Evolutionary conservation across 495 filamentous ascomycete species (phyloP), one percentile per base, ranked within the genome.

Genomic region (Neurospora sp.): DNA sequence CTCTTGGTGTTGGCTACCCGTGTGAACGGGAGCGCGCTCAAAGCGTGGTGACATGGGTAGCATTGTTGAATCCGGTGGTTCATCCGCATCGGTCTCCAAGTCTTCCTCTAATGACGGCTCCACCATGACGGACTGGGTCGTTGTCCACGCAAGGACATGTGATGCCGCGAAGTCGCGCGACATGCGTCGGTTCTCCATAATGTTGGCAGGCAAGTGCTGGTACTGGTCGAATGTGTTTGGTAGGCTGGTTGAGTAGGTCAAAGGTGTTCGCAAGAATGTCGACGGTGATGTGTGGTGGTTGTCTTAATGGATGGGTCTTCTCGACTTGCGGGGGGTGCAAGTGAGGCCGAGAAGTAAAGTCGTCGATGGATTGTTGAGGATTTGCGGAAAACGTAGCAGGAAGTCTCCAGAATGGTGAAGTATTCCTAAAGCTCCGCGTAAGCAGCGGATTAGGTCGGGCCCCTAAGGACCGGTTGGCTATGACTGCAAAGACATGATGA

Each of bases 381-480:
- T 35, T 59, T 38, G 45, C 70, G 40, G 72, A 72, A 40, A 70
- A 69, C 39, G 69, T 41, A 27, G 37, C 71, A 72, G 38, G 45
- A 72, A 74, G 72, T 61, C 71, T 76, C 75, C 74, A 76, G 47
- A 59, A 71, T 68, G 68, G 75, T 75, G 78, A 69, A 76, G 74
- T 75, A 73, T 78, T 71, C 69, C 71, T 73, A 70, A 45, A 69
- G 42, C 69, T 78, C 75, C 75, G 77, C 78, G 72, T 71, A 74
- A 72, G 78, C 73, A 75, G 77, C 73, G 75, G 73, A 74, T 71
- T 74, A 79, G 71, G 70, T 75, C 77, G 76, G 83, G 86, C 86
- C 86, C 86, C 85, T 86, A 84, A 78, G 85, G 85, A 87, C 85
- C 80, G 85, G 79, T 74, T 78, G 80, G 86, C 85, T 88, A 88